Base-by-base conservation (phyloP, 441 rosid genomes). In the Biscutella auriculata region DNA sequence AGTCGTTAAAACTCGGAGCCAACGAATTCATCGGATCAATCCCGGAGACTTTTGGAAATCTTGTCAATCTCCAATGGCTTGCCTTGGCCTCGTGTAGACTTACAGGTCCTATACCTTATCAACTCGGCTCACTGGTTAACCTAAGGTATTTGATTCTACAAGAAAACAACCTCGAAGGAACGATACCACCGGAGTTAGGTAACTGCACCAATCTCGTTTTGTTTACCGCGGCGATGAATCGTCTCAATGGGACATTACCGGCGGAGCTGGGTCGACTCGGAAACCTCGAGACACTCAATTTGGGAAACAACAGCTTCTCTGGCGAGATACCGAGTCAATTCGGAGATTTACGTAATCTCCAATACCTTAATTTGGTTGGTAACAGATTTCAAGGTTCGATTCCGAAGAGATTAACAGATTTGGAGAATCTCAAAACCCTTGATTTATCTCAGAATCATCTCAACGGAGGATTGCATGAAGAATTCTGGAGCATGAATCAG, bases 241-340 rank as follows among this genome's bases (percentile, higher is more conserved):
- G 47, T 69, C 88, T 92, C 36, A 83, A 76, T 66, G 98, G 94
- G 28, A 65, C 73, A 7, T 70, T 92, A 48, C 86, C 85, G 43
- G 46, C 79, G 49, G 77, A 81, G 30, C 36, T 84, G 34, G 82
- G 85, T 59, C 77, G 41, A 60, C 81, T 92, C 34, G 59, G 48
- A 54, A 72, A 75, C 9, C 76, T 92, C 45, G 78, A 74, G 37
- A 68, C 59, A 56, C 56, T 92, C 53, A 88, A 85, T 73, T 46
- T 88, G 77, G 91, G 78, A 14, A 82, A 86, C 61, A 92, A 88
- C 84, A 77, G 81, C 56, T 70, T 92, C 43, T 73, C 88, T 1
- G 85, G 96, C 2, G 44, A 73, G 25, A 68, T 92, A 58, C 95
- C 95, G 27, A 58, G 68, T 6, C 82, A 81, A 66, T 62, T 88